phyloP scores from a whole-genome alignment of 768 basidiomycete genomes.

The Tremella mesenterica region DNA sequence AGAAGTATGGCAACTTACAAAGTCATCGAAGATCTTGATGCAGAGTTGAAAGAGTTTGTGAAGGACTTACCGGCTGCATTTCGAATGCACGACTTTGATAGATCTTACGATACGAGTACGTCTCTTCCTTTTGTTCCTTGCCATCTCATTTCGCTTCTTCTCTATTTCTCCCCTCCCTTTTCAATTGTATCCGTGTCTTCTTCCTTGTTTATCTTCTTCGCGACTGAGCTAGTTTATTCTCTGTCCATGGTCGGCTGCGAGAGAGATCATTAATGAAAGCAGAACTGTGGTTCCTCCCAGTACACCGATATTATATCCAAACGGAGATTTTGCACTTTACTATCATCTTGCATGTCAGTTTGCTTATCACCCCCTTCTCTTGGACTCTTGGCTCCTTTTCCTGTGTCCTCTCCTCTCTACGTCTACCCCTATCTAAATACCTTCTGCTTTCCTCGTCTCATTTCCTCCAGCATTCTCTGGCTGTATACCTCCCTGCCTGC shows the following conservation, averaged over 20 bases:
- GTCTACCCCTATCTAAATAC: too few species aligned
- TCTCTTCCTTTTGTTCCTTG: too few species aligned
- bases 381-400: conserved; percentile 26
- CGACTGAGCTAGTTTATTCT: too few species aligned
- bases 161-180: too few species aligned
- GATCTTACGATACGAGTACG: conserved; percentile 59
- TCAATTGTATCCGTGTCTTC: too few species aligned
- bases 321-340: conserved; percentile 58
- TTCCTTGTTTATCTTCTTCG: too few species aligned
- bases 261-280: neutral
- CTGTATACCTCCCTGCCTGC: too few species aligned
- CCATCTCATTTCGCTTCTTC: too few species aligned
- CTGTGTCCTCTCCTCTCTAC: too few species aligned
- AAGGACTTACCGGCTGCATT: conserved; percentile 59
- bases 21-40: conserved; percentile 72
- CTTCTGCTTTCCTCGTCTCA: too few species aligned
- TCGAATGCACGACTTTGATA: conserved; percentile 60
- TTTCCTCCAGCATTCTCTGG: too few species aligned
- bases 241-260: neutral
- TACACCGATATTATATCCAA: conserved; percentile 78
- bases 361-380: neutral
- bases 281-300: conserved; percentile 51
- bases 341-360: conserved; percentile 43
- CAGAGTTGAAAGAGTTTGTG: conserved; percentile 70
- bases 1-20: conserved; percentile 67